These are phyloP conservation scores for Seminavis robusta DNA, from an alignment of 108 stramenopile species.

Conservation along the genomic window DNA sequence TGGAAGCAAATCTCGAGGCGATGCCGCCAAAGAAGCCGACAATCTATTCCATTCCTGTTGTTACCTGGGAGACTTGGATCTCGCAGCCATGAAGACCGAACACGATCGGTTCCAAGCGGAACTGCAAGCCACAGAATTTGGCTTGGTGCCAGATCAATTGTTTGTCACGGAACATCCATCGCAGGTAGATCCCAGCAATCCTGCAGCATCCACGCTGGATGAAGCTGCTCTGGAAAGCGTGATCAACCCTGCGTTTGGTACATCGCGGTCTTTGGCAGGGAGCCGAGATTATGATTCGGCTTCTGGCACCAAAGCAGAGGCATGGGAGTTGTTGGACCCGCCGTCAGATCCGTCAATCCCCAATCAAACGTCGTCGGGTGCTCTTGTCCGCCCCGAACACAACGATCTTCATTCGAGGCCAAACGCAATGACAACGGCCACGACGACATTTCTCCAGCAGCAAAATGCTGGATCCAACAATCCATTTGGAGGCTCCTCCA, in stretches of 20 bases:
- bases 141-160: conserved; percentile 73
- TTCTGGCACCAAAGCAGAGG: no score
- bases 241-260: conserved; percentile 49
- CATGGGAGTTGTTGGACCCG: conserved; percentile 56
- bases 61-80: conserved; percentile 74
- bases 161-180: conserved; percentile 63
- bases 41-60: conserved; percentile 91
- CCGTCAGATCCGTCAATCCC: conserved; percentile 28
- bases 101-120: conserved; percentile 82
- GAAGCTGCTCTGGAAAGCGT: conserved; percentile 38
- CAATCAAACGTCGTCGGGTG: no score
- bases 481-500: no score
- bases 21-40: conserved; percentile 69
- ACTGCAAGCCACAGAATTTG: conserved; percentile 84
- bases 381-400: no score
- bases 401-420: no score
- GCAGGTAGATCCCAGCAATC: conserved; percentile 16
- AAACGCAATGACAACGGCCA: no score
- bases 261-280: no score
- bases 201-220: no score
- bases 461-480: no score
- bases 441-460: no score
- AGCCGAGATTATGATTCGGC: no score
- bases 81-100: conserved; percentile 55
- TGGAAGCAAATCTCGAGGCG: conserved; percentile 87